A percentile compares a stretch with the other conserved stretches of the same genome.
These are phyloP conservation scores for Sphagnum contortum DNA, from an alignment of 225 moss, liverwort and hornwort genomes.

Conservation along the genomic window DNA sequence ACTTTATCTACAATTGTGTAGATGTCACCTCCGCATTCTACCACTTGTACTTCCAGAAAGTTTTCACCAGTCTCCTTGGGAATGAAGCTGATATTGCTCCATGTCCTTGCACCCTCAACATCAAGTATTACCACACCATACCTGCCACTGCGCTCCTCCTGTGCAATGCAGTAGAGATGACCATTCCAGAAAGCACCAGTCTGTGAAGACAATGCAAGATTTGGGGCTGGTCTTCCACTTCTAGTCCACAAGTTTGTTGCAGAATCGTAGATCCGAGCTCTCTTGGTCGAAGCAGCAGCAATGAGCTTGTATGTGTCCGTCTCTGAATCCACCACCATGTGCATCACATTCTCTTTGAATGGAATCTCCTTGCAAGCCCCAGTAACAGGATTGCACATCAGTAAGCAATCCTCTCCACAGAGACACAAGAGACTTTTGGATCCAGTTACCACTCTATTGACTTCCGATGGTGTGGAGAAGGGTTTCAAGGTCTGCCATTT, in stretches of 20 bases:
- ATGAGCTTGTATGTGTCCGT: conserved; percentile 21
- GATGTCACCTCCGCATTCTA: conserved; percentile 18
- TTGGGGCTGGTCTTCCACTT: conserved; percentile 29
- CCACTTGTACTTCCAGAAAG: conserved; percentile 28
- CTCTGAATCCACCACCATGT: conserved; percentile 20
- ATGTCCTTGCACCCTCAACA: conserved; percentile 19
- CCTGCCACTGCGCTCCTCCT: conserved; percentile 41
- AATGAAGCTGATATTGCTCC: conserved; percentile 22
- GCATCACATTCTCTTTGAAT: conserved; percentile 35
- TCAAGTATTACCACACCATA: conserved; percentile 23
- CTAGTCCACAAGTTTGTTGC: conserved; percentile 28
- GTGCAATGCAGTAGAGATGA: conserved; percentile 30
- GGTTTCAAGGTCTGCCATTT: conserved; percentile 41
- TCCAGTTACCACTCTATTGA: conserved; percentile 24
- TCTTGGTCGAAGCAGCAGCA: conserved; percentile 31
- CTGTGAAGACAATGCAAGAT: conserved; percentile 20
- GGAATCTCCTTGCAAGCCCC: conserved; percentile 21
- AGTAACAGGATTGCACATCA: conserved; percentile 42
- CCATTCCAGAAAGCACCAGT: conserved; percentile 28
- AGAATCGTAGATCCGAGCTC: conserved; percentile 34
- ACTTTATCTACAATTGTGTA: conserved; percentile 26
- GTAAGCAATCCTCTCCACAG: conserved; percentile 24
- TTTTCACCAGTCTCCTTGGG: conserved; percentile 14
- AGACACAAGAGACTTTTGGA: conserved; percentile 33
- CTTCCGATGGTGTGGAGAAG: conserved; percentile 13